Conservation (phyloP, 345 rosid species). For the Kernera saxatilis region DNA sequence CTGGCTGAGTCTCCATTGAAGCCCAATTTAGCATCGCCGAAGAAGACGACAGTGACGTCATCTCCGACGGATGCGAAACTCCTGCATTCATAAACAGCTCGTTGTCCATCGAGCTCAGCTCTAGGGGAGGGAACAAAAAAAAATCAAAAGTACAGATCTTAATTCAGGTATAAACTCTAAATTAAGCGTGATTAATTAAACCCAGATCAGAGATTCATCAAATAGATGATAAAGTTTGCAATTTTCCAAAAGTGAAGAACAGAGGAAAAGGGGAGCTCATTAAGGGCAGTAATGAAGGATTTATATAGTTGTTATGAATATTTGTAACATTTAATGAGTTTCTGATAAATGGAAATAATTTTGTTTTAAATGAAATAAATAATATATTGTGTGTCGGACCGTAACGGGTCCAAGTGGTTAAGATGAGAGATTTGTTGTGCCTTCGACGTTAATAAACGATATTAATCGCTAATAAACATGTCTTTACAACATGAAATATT, state of each 20-base stretch:
- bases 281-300: conserved; percentile 26
- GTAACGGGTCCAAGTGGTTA: conserved; percentile 30
- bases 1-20: conserved; percentile 26
- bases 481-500: neutral
- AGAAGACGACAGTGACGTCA: conserved; percentile 24
- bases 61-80: conserved; percentile 21
- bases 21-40: conserved; percentile 35
- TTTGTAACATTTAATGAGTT: conserved; percentile 32
- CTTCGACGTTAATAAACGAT: conserved; percentile 34
- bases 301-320: conserved; percentile 23
- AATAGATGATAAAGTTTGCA: conserved; percentile 16
- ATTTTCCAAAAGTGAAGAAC: conserved; percentile 4
- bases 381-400: conserved; percentile 11
- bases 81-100: conserved; percentile 39
- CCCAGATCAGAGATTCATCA: neutral
- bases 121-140: neutral
- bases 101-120: conserved; percentile 36
- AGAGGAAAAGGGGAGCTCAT: conserved; percentile 13
- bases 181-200: neutral
- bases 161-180: neutral
- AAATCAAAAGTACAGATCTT: neutral
- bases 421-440: conserved; percentile 26
- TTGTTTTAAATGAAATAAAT: too few relatives aligned
- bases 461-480: neutral
- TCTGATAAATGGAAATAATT: neutral